Base-by-base conservation (phyloP, 768 basidiomycete genomes). In the Tephrocybe sp. region DNA sequence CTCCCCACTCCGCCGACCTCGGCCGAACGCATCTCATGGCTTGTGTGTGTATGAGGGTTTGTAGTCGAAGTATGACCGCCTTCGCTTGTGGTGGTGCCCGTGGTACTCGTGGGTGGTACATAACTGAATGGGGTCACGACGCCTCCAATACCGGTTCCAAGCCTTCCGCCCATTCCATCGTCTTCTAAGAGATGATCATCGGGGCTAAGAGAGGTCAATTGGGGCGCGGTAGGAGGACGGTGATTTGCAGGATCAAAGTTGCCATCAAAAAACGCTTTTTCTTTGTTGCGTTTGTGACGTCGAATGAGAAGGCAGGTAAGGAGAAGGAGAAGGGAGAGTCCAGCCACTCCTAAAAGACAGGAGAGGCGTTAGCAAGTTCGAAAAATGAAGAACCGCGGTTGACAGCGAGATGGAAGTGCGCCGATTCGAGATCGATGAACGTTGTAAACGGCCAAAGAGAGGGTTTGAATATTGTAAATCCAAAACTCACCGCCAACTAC, bases 401-500 rank as follows among this genome's bases (percentile, higher is more conserved):
- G 21, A 18, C n/a, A 36, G 16, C 23, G 27, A 19, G 40, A 37
- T 2, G 15, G 34, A 30, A 30, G 29, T n/a, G 29, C 12, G 29
- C 12, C 7, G 29, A 30, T 6, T 30, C 7, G 12, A 30, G 29
- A 30, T 7, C 7, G 7, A 30, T 7, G 7, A 30, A 30, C 12
- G 29, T 7, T 7, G 29, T 6, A 30, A 30, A 30, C 12, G 29
- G 29, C 29, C 7, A 30, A 30, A 12, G 29, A 7, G 29, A 30
- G 12, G 29, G 29, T 12, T 3, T n/a, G n/a, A n/a, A n/a, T n/a
- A n/a, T n/a, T n/a, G n/a, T n/a, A n/a, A n/a, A n/a, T n/a, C n/a
- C n/a, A n/a, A n/a, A n/a, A 59, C 66, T 37, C 53, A 54, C 78
- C 79, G 48, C 78, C 78, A n/a, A 80, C 74, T 2, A 74, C 71